Evolutionary conservation across 371 early-diverging fungal species (phyloP).

Genomic region (Haplosporangium sp.): DNA sequence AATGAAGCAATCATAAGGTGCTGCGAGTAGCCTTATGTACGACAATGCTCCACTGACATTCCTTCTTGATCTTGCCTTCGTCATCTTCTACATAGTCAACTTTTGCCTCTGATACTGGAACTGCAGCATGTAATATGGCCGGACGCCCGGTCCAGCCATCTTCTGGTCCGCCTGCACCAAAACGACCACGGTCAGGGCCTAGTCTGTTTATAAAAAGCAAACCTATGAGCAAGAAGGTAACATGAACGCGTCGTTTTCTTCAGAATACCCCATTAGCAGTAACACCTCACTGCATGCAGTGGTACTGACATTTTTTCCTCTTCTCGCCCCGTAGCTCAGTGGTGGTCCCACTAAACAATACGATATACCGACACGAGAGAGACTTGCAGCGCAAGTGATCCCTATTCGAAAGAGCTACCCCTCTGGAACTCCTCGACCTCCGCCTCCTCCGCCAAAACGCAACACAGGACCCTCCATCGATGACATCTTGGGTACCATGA

Average conservation of each 20-base stretch:
- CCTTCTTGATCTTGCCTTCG: too few relatives aligned
- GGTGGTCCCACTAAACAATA: conserved; percentile 12
- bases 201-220: conserved; percentile 47
- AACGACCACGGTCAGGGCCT: conserved; percentile 7
- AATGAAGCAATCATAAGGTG: too few relatives aligned
- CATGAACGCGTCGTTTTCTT: not conserved
- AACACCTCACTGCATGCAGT: not conserved
- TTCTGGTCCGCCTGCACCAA: not conserved
- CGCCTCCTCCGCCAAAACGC: conserved; percentile 8
- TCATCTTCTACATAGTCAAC: too few relatives aligned
- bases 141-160: too few relatives aligned
- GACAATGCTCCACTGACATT: too few relatives aligned
- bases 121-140: too few relatives aligned
- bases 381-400: conserved; percentile 38
- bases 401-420: conserved; percentile 49
- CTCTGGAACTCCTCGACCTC: conserved; percentile 8
- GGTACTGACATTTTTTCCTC: not conserved
- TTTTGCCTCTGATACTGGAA: too few relatives aligned
- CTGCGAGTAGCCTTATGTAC: too few relatives aligned
- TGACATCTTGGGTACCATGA: conserved; percentile 26
- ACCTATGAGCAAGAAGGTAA: conserved; percentile 35
- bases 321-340: not conserved
- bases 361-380: conserved; percentile 29
- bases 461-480: conserved; percentile 32
- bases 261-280: not conserved